Evolutionary conservation across 495 filamentous ascomycete genomes (phyloP).

Genomic region (Penicillium maclennaniae): DNA sequence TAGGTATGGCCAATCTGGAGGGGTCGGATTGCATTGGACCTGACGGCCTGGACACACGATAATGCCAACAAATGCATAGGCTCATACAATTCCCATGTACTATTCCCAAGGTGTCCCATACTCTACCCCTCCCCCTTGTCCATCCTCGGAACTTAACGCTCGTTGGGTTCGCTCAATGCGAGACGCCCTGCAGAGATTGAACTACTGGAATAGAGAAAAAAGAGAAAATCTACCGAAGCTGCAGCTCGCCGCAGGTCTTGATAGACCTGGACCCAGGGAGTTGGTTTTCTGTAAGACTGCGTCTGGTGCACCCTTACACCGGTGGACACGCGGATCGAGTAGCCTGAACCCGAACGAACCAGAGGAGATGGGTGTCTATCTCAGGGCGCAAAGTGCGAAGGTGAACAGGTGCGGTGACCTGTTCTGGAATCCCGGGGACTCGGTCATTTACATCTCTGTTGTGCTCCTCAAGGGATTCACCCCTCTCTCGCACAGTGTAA

Average conservation of each 20-base stretch:
- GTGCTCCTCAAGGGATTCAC: not conserved
- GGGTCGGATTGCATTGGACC: not conserved
- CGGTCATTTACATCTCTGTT: not conserved
- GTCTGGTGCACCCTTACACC: not conserved
- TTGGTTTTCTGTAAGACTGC: not conserved
- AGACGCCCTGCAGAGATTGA: not conserved
- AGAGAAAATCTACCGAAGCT: not conserved
- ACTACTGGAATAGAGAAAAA: not conserved
- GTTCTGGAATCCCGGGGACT: not conserved
- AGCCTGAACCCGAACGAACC: not conserved
- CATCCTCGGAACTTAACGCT: not conserved
- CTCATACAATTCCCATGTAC: not conserved
- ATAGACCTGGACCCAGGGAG: not conserved
- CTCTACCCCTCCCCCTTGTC: not conserved
- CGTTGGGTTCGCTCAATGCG: not conserved
- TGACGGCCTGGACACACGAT: not conserved
- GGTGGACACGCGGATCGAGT: not conserved
- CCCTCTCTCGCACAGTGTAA: not conserved
- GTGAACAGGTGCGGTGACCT: not conserved
- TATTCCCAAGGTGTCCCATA: not conserved
- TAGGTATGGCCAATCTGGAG: not conserved
- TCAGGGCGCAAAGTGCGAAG: not conserved
- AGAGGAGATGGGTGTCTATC: not conserved
- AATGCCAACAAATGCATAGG: not conserved
- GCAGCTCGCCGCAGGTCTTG: not conserved